Conservation (phyloP, 495 filamentous ascomycete species). For the Evernia prunastri region DNA sequence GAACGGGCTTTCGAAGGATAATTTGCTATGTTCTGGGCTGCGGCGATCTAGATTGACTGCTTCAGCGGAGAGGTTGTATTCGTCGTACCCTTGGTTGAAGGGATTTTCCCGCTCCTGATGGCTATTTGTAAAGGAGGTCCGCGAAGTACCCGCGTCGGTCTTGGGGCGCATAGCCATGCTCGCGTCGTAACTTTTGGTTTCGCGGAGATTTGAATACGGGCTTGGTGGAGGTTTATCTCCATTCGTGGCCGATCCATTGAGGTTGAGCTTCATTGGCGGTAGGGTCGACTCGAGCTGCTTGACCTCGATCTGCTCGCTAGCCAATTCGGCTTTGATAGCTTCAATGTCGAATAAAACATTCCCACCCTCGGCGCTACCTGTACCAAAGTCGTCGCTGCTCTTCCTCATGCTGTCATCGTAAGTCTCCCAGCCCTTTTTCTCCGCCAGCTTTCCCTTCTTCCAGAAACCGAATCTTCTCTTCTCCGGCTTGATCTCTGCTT, state of each 20-base stretch:
- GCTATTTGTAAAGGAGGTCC: conserved; percentile 17
- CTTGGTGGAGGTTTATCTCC: conserved; percentile 19
- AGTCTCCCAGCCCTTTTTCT: conserved; percentile 92
- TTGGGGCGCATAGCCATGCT: conserved; percentile 13
- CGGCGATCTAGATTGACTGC: conserved; percentile 7
- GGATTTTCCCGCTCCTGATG: conserved; percentile 15
- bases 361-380: conserved; percentile 27
- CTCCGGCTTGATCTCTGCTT: conserved; percentile 65
- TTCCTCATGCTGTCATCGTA: conserved; percentile 57
- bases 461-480: conserved; percentile 76
- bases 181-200: conserved; percentile 45
- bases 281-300: conserved; percentile 81
- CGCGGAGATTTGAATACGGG: conserved; percentile 36
- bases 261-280: conserved; percentile 77
- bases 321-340: conserved; percentile 81
- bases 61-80: conserved; percentile 26
- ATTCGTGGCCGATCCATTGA: conserved; percentile 36
- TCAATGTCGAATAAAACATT: conserved; percentile 90
- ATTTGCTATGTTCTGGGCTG: not conserved
- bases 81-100: conserved; percentile 35
- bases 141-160: conserved; percentile 21
- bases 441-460: conserved; percentile 61
- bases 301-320: conserved; percentile 67
- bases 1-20: conserved; percentile 21
- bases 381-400: conserved; percentile 34